These are phyloP conservation scores for Diaporthe ampelina DNA, from an alignment of 2,329 filamentous ascomycete species.

Conservation along the genomic window DNA sequence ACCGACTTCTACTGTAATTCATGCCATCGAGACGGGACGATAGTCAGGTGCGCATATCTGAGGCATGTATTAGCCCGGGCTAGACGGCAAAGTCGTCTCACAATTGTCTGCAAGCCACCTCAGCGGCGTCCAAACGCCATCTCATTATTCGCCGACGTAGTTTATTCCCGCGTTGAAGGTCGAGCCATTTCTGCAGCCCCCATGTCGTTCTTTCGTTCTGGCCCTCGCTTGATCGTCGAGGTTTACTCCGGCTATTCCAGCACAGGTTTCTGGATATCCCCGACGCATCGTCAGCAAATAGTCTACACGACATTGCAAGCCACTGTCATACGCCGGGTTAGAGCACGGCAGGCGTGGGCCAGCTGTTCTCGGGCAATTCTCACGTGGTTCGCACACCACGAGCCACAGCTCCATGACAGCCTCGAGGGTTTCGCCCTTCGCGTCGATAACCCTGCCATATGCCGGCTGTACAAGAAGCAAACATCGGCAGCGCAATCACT, in stretches of 20 bases:
- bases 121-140: slow-evolving; percentile 23
- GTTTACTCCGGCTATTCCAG: slow-evolving; percentile 14
- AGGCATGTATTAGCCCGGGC: slow-evolving; percentile 35
- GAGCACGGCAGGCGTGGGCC: neutral
- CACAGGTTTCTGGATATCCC: slow-evolving; percentile 15
- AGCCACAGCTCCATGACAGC: slow-evolving; percentile 7
- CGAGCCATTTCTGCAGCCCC: slow-evolving; percentile 14
- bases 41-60: slow-evolving; percentile 37
- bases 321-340: neutral
- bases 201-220: slow-evolving; percentile 14
- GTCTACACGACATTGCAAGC: slow-evolving; percentile 10
- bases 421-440: neutral
- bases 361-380: slow-evolving; percentile 4
- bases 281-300: slow-evolving; percentile 20
- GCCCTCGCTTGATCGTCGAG: slow-evolving; percentile 15
- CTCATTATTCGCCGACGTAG: slow-evolving; percentile 18
- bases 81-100: slow-evolving; percentile 37
- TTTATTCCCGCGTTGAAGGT: slow-evolving; percentile 32
- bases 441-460: neutral
- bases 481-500: slow-evolving; percentile 12
- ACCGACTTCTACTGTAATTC: slow-evolving; percentile 19
- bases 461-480: slow-evolving; percentile 5
- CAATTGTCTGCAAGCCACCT: slow-evolving; percentile 40
- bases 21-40: slow-evolving; percentile 33
- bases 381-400: slow-evolving; percentile 14